Percentiles rank a stretch among this genome's conserved stretches.
Evolutionary conservation across 2,329 filamentous ascomycete genomes (phyloP).

Genomic region (Aureobasidium sp.): DNA sequence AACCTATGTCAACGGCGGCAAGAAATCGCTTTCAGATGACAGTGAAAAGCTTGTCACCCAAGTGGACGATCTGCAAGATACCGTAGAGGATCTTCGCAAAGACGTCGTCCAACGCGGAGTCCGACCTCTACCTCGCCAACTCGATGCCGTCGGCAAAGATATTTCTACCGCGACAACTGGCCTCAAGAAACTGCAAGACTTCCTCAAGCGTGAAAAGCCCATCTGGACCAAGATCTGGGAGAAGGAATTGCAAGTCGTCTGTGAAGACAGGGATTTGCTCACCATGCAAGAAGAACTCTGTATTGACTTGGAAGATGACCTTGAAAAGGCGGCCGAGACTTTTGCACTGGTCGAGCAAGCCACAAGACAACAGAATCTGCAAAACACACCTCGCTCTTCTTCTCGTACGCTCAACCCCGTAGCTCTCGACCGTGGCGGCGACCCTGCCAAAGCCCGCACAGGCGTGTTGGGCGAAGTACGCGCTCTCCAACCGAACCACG

Average conservation of each 20-base stretch:
- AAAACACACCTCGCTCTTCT: conserved; percentile 40
- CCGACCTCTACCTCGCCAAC: conserved; percentile 78
- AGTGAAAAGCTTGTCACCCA: conserved; percentile 84
- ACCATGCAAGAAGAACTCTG: conserved; percentile 94
- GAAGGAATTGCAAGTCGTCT: conserved; percentile 91
- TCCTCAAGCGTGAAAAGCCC: conserved; percentile 83
- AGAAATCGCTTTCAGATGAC: conserved; percentile 77
- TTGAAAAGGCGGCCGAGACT: conserved; percentile 89
- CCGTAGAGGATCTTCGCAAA: conserved; percentile 93
- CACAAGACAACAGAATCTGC: conserved; percentile 88
- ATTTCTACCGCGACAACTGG: conserved; percentile 74
- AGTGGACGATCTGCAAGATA: conserved; percentile 94
- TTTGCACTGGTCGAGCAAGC: conserved; percentile 94
- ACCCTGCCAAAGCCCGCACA: conserved; percentile 80
- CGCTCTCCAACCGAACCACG: conserved; percentile 88
- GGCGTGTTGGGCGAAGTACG: conserved; percentile 87
- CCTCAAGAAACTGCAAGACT: conserved; percentile 89
- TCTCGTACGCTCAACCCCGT: conserved; percentile 20
- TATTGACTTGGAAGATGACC: conserved; percentile 83
- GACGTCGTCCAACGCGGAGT: conserved; percentile 92
- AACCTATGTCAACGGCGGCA: conserved; percentile 74
- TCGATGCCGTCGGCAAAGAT: conserved; percentile 83
- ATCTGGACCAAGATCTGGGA: conserved; percentile 99
- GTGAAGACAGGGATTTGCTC: conserved; percentile 88
- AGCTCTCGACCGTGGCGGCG: conserved; percentile 38